Base-by-base conservation (phyloP, 1,139 yeast genomes). In the Kodamaea plutei region DNA sequence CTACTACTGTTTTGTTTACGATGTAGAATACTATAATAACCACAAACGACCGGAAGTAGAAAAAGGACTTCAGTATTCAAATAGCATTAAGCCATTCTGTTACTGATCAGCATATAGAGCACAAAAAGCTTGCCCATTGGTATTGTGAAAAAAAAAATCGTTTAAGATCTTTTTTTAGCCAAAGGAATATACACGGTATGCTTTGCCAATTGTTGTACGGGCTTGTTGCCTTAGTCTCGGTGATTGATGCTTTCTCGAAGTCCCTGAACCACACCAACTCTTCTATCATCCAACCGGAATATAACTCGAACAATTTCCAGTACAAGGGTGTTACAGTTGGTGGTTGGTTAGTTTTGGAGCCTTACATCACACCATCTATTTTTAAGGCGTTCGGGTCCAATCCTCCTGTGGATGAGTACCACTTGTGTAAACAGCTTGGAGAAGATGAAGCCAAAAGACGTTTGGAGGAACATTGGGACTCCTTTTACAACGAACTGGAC, bases 271-370 rank as follows among this genome's bases (percentile, higher is more conserved):
- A 11, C 30, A 35, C 35, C 33, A 33, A 35, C 18, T 20, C 29
- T 10, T 24, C 33, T 11, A 27, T 35, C 6, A 30, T 41, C 10
- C 44, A 39, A 20, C 37, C 45, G 6, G 25, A 35, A 6, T 31
- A 35, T 23, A 45, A 43, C 16, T 37, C 58, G 8, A 39, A 45
- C 24, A 35, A 39, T 23, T 61, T 59, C 41, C 56, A 57, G 28
- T 52, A 56, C 34, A 39, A 59, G 35, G 85, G 84, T 27, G 73
- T 78, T 13, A 69, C 76, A 15, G 45, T 78, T 6, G 85, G 84
- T 25, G 84, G 84, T 11, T 78, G 84, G 84, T 56, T 78, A 12
- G 77, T 78, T 1, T 55, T 78, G 5, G 84, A 78, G 44, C 84
- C 84, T 2, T 79, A 64, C 44, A 78, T 79, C 39, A 76, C 82